Evolutionary conservation across 371 early-diverging fungal genomes (phyloP).

Genomic region (Mortierella polycephala): DNA sequence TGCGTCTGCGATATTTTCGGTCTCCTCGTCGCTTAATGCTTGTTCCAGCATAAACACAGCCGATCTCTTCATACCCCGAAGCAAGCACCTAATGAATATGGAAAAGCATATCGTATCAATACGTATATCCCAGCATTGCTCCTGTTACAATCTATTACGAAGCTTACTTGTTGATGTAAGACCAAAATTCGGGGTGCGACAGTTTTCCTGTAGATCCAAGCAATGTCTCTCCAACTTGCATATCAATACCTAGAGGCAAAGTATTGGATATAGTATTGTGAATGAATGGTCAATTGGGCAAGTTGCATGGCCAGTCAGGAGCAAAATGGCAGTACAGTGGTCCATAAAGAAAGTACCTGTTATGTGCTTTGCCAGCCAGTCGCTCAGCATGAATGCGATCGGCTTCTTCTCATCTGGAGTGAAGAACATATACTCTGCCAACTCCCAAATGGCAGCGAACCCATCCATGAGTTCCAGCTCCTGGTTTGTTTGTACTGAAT

Average conservation of each 20-base stretch:
- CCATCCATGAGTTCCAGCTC: slow-evolving; percentile 38
- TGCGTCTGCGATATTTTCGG: slow-evolving; percentile 25
- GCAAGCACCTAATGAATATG: slow-evolving; percentile 23
- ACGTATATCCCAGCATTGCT: background rate
- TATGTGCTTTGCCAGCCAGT: slow-evolving; percentile 34
- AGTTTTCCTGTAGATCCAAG: slow-evolving; percentile 14
- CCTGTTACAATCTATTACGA: background rate
- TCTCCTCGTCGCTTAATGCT: slow-evolving; percentile 31
- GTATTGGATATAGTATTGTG: too few relatives aligned
- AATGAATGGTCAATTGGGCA: background rate
- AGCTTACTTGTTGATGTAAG: slow-evolving; percentile 37
- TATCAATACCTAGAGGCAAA: slow-evolving; percentile 15
- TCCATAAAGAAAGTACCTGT: slow-evolving; percentile 8
- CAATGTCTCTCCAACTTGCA: slow-evolving; percentile 26
- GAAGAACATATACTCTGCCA: slow-evolving; percentile 41
- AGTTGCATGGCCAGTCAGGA: background rate
- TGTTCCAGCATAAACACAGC: slow-evolving; percentile 40
- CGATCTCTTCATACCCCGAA: slow-evolving; percentile 37
- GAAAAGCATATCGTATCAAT: background rate
- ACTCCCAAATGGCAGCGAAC: slow-evolving; percentile 31
- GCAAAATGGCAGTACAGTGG: too few relatives aligned
- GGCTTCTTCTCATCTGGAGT: slow-evolving; percentile 29
- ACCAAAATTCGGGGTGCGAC: slow-evolving; percentile 41
- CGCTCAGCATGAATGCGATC: slow-evolving; percentile 30
- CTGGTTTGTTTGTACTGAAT: background rate